Conservation (phyloP, 169 alveolate species). For the Plasmodium fragile region DNA sequence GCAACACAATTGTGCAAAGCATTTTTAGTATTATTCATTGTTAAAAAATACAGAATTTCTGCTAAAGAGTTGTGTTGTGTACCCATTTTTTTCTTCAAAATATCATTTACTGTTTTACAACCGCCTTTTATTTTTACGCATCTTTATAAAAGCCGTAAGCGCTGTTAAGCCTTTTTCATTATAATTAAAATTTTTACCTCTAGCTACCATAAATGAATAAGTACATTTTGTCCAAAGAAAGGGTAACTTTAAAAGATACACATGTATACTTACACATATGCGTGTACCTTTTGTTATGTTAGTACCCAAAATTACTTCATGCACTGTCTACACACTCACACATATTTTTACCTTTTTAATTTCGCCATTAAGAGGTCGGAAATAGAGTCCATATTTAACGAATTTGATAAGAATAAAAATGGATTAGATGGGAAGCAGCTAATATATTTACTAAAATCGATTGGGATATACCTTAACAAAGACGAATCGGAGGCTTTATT, state of each 20-base stretch:
- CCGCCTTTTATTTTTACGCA: background rate
- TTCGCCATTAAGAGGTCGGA: slow-evolving; percentile 49
- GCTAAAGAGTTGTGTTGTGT: background rate
- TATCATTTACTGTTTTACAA: background rate
- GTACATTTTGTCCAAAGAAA: slow-evolving; percentile 61
- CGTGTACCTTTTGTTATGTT: background rate
- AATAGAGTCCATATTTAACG: slow-evolving; percentile 63
- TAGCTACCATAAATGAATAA: slow-evolving; percentile 37
- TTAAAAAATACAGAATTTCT: slow-evolving; percentile 14
- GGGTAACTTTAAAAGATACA: slow-evolving; percentile 51
- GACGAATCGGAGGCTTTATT: slow-evolving; percentile 50
- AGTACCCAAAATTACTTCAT: background rate
- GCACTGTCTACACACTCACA: background rate
- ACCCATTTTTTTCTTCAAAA: background rate
- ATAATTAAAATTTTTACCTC: slow-evolving; percentile 23
- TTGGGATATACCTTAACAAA: slow-evolving; percentile 66
- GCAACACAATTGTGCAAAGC: background rate
- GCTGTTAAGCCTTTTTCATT: slow-evolving; percentile 10
- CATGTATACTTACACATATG: background rate
- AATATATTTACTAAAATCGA: slow-evolving; percentile 40
- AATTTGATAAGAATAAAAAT: slow-evolving; percentile 52
- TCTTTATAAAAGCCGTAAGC: background rate
- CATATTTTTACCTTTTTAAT: background rate
- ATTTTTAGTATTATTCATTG: background rate
- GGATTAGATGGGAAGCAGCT: slow-evolving; percentile 60